Base-by-base conservation (phyloP, 306 rosid genomes). In the Medicago ruthenica region DNA sequence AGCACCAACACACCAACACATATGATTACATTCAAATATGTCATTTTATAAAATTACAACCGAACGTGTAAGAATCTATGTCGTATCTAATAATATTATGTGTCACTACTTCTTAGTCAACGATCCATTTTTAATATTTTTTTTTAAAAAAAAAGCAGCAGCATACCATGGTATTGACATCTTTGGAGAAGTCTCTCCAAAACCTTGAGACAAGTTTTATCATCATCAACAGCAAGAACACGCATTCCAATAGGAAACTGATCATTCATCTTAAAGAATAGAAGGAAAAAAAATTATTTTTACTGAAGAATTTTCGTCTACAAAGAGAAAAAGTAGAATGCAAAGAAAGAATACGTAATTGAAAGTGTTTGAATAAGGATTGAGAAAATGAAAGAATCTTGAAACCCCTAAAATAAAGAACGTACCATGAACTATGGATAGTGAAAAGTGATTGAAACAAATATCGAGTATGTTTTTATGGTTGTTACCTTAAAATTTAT, bases 211-310 rank as follows among this genome's bases (percentile, higher is more conserved):
- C 98, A 92, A n/a, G 91, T 90, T 77, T 88, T 86, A 39, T 96
- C 97, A 71, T 96, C 99, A 9, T 96, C 99, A 69, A 96, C 99
- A 2, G 97, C 97, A 47, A 96, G 97, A 41, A 96, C 92, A 59
- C 92, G 90, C 99, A 96, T 86, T 80, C 99, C 99, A 12, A 81
- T n/a, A 5, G 98, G 99, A 80, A 92, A 96, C 24, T 88, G 86
- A 34, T 86, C 94, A 13, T 79, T 96, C 75, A 40, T 62, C 45
- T 50, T 66, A 18, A 63, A 69, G 51, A 61, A 13, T 12, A 61
- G 79, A 86, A 82, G 74, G 21, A 42, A 44, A 17, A n/a, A 27
- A 16, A 34, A 4, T 78, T 67, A 47, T 83, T 73, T 75, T 47
- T 83, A 73, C 73, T 53, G 59, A 80, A 77, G 37, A 74, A 67